These are phyloP conservation scores for Eucalyptus victrix DNA, from an alignment of 345 rosid species.

Conservation along the genomic window DNA sequence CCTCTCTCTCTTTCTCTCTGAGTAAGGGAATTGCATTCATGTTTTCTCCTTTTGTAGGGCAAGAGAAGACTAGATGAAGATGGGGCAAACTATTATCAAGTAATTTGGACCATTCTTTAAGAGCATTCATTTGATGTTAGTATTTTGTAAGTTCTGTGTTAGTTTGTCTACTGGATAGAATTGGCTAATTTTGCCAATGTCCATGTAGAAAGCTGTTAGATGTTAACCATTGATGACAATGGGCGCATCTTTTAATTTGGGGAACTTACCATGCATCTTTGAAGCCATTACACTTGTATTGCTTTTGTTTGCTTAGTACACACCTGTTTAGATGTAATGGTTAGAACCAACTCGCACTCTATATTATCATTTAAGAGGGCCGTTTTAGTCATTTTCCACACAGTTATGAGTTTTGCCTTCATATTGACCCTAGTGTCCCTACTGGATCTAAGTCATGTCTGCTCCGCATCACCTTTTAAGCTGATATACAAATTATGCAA, in stretches of 20 bases:
- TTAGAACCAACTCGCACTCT: neutral
- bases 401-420: neutral
- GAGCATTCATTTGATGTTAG: neutral
- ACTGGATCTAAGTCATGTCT: neutral
- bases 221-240: neutral
- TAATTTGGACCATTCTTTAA: slow-evolving; percentile 12
- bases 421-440: neutral
- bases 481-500: neutral
- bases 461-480: neutral
- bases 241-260: neutral
- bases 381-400: neutral
- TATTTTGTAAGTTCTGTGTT: neutral
- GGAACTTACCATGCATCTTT: neutral
- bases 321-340: neutral
- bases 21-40: slow-evolving; percentile 14
- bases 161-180: neutral
- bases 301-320: neutral
- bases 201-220: neutral
- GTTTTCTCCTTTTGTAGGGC: slow-evolving; percentile 69
- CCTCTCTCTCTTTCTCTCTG: slow-evolving; percentile 8
- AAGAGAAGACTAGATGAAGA: slow-evolving; percentile 87
- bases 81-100: slow-evolving; percentile 25
- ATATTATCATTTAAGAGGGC: neutral
- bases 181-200: neutral
- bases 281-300: neutral